phyloP scores from a whole-genome alignment of 768 basidiomycete species.

The Baorangia bicolor region DNA sequence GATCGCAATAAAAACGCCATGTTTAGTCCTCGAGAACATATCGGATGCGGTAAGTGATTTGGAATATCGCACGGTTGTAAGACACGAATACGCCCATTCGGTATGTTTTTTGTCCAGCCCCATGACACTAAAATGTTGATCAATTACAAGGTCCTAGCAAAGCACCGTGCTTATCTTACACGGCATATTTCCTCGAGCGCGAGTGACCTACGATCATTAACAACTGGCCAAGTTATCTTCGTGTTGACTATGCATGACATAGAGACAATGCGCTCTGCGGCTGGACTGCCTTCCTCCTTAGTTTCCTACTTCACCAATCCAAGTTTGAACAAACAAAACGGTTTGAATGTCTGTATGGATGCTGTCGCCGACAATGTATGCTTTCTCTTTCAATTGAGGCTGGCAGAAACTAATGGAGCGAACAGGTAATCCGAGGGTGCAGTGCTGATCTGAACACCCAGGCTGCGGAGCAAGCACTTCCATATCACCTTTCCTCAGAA shows the following conservation, averaged over 20 bases:
- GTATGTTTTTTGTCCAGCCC: conserved; percentile 41
- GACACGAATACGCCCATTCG: conserved; percentile 78
- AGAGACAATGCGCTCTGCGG: conserved; percentile 80
- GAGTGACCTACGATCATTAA: conserved; percentile 69
- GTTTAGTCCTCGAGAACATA: conserved; percentile 77
- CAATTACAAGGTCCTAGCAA: conserved; percentile 57
- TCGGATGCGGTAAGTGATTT: conserved; percentile 85
- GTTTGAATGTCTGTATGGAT: conserved; percentile 77
- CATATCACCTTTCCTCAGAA: conserved; percentile 64
- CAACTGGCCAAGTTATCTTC: conserved; percentile 83
- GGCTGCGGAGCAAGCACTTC: conserved; percentile 78
- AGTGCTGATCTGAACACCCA: conserved; percentile 68
- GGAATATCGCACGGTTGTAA: conserved; percentile 88
- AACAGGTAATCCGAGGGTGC: conserved; percentile 76
- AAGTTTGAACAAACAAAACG: conserved; percentile 70
- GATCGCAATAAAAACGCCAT: conserved; percentile 85
- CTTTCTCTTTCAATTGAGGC: neutral
- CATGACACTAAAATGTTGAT: conserved; percentile 1
- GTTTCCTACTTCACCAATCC: conserved; percentile 87
- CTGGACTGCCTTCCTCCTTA: conserved; percentile 77
- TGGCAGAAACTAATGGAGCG: neutral
- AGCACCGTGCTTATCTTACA: conserved; percentile 63
- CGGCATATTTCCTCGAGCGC: conserved; percentile 64
- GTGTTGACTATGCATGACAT: conserved; percentile 83
- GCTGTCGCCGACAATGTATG: conserved; percentile 80